A percentile compares a stretch with the other conserved stretches of the same genome.
These are phyloP conservation scores for Vachellia collinsii DNA, from an alignment of 306 rosid species.

Conservation along the genomic window DNA sequence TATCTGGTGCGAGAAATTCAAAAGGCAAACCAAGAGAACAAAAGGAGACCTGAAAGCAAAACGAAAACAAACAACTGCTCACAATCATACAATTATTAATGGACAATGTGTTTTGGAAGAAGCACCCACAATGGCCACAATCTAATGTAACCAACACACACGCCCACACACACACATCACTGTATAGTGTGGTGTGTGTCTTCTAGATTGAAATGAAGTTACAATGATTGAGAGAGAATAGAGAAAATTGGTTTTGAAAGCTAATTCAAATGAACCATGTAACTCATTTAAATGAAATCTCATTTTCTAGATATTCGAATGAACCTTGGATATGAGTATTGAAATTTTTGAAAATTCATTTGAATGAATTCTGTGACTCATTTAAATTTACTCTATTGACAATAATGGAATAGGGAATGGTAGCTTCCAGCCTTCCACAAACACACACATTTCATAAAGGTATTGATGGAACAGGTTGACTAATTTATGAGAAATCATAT, in stretches of 20 bases:
- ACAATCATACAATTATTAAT: constrained; percentile 20
- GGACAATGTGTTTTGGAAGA: constrained; percentile 30
- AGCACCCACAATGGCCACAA: constrained; percentile 42
- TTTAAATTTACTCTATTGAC: too few relatives aligned
- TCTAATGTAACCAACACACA: constrained; percentile 27
- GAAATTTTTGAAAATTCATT: too few relatives aligned
- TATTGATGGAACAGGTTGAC: constrained; percentile 50
- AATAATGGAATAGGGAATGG: too few relatives aligned
- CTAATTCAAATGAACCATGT: too few relatives aligned
- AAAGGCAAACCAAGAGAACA: constrained; percentile 38
- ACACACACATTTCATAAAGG: constrained; percentile 34
- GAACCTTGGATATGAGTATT: too few relatives aligned
- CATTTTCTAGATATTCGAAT: too few relatives aligned
- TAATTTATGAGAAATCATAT: constrained; percentile 34
- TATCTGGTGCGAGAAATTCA: neutral
- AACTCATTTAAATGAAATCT: too few relatives aligned
- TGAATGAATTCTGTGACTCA: too few relatives aligned
- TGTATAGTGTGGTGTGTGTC: constrained; percentile 31
- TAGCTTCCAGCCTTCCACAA: neutral
- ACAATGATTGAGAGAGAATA: constrained; percentile 43
- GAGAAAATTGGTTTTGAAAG: neutral
- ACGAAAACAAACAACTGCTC: constrained; percentile 41
- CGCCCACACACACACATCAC: neutral
- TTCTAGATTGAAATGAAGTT: constrained; percentile 36
- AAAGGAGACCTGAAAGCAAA: constrained; percentile 39